Evolutionary conservation across 2,329 filamentous ascomycete species (phyloP).

Genomic region (Simplicillium aogashimaense): DNA sequence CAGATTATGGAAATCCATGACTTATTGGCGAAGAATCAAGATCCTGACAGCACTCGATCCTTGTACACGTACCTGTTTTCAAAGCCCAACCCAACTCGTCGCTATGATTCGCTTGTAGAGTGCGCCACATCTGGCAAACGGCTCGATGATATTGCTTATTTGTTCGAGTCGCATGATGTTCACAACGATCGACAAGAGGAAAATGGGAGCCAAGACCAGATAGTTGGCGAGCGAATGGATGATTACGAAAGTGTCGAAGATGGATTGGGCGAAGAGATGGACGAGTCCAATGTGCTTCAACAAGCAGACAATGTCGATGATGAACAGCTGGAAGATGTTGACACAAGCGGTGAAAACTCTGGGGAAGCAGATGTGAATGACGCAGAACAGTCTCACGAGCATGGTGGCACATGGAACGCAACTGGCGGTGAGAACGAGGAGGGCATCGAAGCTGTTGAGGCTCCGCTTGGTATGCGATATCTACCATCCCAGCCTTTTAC

Average conservation of each 20-base stretch:
- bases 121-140: conserved; percentile 30
- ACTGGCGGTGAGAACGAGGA: not conserved
- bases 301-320: conserved; percentile 8
- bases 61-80: conserved; percentile 33
- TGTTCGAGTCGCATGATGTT: conserved; percentile 22
- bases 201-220: conserved; percentile 6
- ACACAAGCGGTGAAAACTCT: conserved; percentile 1
- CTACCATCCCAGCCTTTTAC: not conserved
- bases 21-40: conserved; percentile 31
- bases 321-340: conserved; percentile 5
- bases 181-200: conserved; percentile 1
- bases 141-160: conserved; percentile 28
- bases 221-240: conserved; percentile 6
- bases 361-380: conserved; percentile 9
- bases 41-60: conserved; percentile 24
- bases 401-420: conserved; percentile 1
- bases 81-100: conserved; percentile 25
- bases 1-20: conserved; percentile 33
- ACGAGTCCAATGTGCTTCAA: conserved; percentile 11
- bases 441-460: conserved; percentile 6
- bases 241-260: conserved; percentile 9
- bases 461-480: not conserved
- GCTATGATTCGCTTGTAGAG: conserved; percentile 28
- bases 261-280: conserved; percentile 11
- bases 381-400: conserved; percentile 2